These are phyloP conservation scores for Trichosporon sp. DNA, from an alignment of 1,284 basidiomycete species.

Conservation along the genomic window DNA sequence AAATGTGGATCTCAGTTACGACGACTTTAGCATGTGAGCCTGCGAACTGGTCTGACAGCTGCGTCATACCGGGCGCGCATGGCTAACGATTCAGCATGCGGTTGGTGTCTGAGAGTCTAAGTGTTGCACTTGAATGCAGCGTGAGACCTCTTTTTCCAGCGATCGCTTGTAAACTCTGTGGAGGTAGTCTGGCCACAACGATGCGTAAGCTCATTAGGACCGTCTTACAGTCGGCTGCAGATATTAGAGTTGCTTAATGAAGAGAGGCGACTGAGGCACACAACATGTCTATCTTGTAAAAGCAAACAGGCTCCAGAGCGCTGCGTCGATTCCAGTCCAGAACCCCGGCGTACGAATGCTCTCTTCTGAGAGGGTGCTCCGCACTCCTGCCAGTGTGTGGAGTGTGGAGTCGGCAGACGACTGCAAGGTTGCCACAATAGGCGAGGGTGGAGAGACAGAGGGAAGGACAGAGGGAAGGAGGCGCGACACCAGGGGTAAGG, in stretches of 20 bases:
- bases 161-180: not conserved
- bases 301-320: not conserved
- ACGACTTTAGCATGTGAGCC: not conserved
- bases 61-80: not conserved
- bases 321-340: constrained; percentile 1
- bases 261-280: not conserved
- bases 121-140: not conserved
- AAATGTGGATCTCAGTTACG: not conserved
- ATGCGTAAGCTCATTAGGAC: constrained; percentile 5
- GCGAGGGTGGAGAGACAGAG: not conserved
- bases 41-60: not conserved
- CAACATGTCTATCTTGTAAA: not conserved
- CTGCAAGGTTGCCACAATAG: not conserved
- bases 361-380: not conserved
- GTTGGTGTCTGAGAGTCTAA: not conserved
- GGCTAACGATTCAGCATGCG: not conserved
- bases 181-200: not conserved
- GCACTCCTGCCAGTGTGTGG: not conserved
- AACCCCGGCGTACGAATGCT: not conserved
- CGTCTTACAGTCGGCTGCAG: not conserved
- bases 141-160: not conserved
- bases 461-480: not conserved
- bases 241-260: not conserved
- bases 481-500: constrained; percentile 4
- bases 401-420: not conserved